phyloP scores from a whole-genome alignment of 2,329 filamentous ascomycete genomes.

The Cercospora citrullina region DNA sequence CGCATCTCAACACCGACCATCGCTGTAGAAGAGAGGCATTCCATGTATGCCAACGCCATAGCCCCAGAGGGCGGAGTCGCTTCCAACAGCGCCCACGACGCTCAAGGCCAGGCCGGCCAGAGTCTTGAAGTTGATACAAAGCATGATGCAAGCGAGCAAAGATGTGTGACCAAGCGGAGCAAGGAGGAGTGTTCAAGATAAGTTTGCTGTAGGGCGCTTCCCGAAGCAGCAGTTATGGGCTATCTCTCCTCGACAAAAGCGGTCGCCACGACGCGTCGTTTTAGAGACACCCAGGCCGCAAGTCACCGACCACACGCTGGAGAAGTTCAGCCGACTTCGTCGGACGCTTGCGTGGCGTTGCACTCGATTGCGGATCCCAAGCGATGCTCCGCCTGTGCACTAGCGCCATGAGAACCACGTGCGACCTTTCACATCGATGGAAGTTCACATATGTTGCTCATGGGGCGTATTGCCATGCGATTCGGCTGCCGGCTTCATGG shows the following conservation, averaged over 20 bases:
- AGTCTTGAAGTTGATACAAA: neutral
- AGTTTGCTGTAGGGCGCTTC: neutral
- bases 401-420: neutral
- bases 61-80: constrained; percentile 18
- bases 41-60: constrained; percentile 26
- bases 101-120: constrained; percentile 6
- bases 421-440: neutral
- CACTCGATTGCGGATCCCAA: neutral
- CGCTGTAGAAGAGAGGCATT: constrained; percentile 24
- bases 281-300: neutral
- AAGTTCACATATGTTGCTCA: neutral
- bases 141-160: neutral
- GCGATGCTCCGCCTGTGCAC: neutral
- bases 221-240: neutral
- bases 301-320: neutral
- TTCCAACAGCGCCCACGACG: neutral
- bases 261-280: neutral
- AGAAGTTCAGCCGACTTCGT: neutral
- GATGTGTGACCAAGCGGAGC: neutral
- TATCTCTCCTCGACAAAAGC: neutral
- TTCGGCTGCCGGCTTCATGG: neutral
- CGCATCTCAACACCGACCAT: constrained; percentile 16
- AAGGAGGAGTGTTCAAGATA: neutral
- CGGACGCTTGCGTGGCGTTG: neutral
- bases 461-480: neutral